A percentile compares a stretch with the other conserved stretches of the same genome.
Evolutionary conservation across 129 eudicot genomes (phyloP).

Genomic region (Artemisia argyi): DNA sequence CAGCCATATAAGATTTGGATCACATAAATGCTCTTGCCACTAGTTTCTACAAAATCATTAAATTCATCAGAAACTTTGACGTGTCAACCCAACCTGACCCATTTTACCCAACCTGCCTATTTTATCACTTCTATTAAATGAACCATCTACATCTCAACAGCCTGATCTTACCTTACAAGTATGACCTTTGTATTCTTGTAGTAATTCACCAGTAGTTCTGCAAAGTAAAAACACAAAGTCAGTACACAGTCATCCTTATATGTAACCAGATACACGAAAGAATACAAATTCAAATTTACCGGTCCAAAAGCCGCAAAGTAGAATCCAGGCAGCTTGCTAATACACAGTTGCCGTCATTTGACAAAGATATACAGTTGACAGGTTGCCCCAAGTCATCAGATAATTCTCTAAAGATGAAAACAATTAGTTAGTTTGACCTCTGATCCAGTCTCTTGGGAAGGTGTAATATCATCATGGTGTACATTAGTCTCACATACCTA

Average conservation of each 20-base stretch:
- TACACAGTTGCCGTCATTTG: conserved; percentile 91
- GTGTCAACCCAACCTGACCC: not conserved
- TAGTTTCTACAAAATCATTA: not conserved
- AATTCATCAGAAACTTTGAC: not conserved
- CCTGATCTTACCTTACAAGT: conserved; percentile 72
- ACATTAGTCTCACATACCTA: conserved; percentile 55
- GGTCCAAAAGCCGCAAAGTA: conserved; percentile 83
- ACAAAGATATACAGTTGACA: conserved; percentile 89
- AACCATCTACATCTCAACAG: conserved; percentile 7
- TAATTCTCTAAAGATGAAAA: conserved; percentile 53
- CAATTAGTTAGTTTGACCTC: not conserved
- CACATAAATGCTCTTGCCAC: not conserved
- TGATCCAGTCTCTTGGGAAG: not conserved
- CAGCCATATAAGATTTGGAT: conserved; percentile 1
- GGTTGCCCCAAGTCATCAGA: conserved; percentile 94
- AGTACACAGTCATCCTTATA: conserved; percentile 10
- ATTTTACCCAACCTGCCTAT: not conserved
- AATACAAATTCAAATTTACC: conserved; percentile 39
- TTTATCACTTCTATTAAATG: not conserved
- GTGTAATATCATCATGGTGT: not conserved
- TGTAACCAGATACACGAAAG: conserved; percentile 11
- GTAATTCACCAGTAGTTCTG: conserved; percentile 89
- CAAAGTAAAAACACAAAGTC: conserved; percentile 24
- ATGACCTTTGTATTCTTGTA: conserved; percentile 98
- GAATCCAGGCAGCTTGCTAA: conserved; percentile 97